Evolutionary conservation across 2,329 filamentous ascomycete genomes (phyloP), one percentile per base, ranked within the genome.

Genomic region (Arthrobotrys entomopaga): DNA sequence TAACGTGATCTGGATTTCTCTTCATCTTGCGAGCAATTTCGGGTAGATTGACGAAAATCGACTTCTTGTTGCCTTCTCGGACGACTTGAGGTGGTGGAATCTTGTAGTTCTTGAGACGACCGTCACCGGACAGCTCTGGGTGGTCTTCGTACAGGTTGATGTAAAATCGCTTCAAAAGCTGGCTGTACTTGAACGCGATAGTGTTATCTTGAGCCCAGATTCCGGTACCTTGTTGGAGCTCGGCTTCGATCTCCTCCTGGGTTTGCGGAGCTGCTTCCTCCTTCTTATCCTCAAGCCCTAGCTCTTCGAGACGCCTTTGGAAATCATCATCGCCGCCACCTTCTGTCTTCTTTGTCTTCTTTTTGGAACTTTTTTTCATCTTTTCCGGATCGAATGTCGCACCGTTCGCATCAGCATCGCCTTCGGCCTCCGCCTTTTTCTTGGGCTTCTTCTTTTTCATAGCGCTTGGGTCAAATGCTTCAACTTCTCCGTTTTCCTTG

Each of bases 21-120:
- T 99, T 99, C 93, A 99, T 98, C 80, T 94, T 89, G 87, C 97
- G 97, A 87, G 93, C 96, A 80, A 99, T 98, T 82, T 99, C 95
- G 82, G 92, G 89, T 81, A 99, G 95, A 86, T 99, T 99, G 86
- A 94, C 95, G 81, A 99, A 99, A 81, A 99, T 97, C 76, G 95
- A 99, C 90, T 96, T 96, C 88, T 97, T 96, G 89, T 99, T 99
- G 82, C 95, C 95, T 93, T 99, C 95, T 85, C 95, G 93, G 81
- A 98, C 89, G 85, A 95, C 98, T 86, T 99, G 95, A 58, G 95
- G 95, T 61, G 95, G 95, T 60, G 95, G 95, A 79, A 99, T 99
- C 89, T 98, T 98, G 89, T 98, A 99, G 83, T 91, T 96, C 87
- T 93, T 95, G 80, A 89, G 89, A 22, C 78, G 75, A 78, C 92